Evolutionary conservation across 371 early-diverging fungal genomes (phyloP), one percentile per base, ranked within the genome.

Genomic region (Mortierella sp.): DNA sequence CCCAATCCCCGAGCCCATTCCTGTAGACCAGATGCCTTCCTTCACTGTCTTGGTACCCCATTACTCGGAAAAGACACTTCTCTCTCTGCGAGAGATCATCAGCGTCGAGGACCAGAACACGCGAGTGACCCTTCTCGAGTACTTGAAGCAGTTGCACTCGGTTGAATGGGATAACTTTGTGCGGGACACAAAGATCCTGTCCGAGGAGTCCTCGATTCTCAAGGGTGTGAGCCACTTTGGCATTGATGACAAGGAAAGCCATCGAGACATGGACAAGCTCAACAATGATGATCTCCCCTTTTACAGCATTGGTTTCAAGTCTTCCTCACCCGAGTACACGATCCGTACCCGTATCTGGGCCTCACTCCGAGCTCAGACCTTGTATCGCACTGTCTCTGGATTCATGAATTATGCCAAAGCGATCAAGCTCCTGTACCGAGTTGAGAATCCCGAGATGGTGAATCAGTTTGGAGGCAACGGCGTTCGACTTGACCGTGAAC

Each of bases 131-230:
- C 66, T 95, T 51, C 80, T 96, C 25, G 95, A 96, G 82, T 95
- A 96, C 60, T 75, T 96, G 46, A 95, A 96, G 75, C 90, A 93
- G 45, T 83, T 95, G 37, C 92, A 94, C 70, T 82, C 93, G 1
- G 86, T 89, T 18, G 96, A 95, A 80, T 95, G 95, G 95, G 94
- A 92, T 59, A 95, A 95, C 75, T 96, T 94, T 84, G 94, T 96
- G 46, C 89, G 90, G 77, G 95, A 95, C 70, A 94, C 93, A 60
- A 94, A 93, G 82, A 86, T 92, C 23, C 68, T 92, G 69, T 92
- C 85, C 0, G 90, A 92, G 60, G 91, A 92, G 48, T 89, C 84
- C 5, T 60, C 56, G 14, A 30, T 82, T 18, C 65, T 51, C 25
- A 80, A 64, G 57, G 67, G 60, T 9, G 30, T 44, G 7, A 65